Conservation (phyloP, 2,329 filamentous ascomycete species). For the Cordyceps javanica region DNA sequence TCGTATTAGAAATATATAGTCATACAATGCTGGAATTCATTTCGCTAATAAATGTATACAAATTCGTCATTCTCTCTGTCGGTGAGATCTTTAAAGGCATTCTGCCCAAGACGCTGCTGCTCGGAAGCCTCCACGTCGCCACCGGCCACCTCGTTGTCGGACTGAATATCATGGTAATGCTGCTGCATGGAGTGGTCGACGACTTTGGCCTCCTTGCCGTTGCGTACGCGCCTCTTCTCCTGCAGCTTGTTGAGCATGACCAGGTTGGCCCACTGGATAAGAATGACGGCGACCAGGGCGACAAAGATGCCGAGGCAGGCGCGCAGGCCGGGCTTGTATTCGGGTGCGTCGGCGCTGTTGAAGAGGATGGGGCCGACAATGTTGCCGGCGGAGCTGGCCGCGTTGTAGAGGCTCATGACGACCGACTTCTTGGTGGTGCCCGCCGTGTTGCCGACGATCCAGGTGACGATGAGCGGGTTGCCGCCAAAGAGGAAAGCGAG, state of each 20-base stretch:
- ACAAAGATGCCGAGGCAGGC: conserved; percentile 49
- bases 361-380: conserved; percentile 63
- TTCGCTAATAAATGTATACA: conserved; percentile 50
- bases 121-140: conserved; percentile 19
- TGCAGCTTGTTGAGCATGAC: conserved; percentile 52
- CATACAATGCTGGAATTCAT: not conserved
- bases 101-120: conserved; percentile 34
- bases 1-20: not conserved
- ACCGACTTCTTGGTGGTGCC: conserved; percentile 62
- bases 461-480: conserved; percentile 60
- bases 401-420: conserved; percentile 59
- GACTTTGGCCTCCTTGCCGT: conserved; percentile 55
- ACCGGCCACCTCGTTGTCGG: conserved; percentile 20
- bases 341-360: conserved; percentile 48
- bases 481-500: conserved; percentile 60
- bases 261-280: conserved; percentile 50
- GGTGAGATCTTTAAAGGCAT: conserved; percentile 54
- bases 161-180: conserved; percentile 31
- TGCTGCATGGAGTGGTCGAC: conserved; percentile 56
- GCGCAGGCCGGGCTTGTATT: conserved; percentile 51
- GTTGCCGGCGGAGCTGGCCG: conserved; percentile 55
- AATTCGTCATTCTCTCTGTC: conserved; percentile 64
- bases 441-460: conserved; percentile 64
- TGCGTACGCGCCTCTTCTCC: conserved; percentile 44
- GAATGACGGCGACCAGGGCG: conserved; percentile 44